Conservation (phyloP, 495 filamentous ascomycete genomes). For the Penicillium antarcticum region DNA sequence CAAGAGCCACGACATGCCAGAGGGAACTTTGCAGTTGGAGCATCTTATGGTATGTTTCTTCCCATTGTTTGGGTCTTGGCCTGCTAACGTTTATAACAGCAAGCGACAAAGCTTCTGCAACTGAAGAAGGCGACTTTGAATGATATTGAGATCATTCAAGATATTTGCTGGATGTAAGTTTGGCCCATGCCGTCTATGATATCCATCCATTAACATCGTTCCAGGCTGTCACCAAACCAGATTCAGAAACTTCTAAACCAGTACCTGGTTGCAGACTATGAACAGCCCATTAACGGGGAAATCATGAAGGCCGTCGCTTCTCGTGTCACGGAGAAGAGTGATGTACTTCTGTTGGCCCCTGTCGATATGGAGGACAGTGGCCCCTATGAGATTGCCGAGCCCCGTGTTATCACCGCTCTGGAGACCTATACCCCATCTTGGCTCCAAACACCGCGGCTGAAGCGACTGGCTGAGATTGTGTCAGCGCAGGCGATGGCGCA, state of each 20-base stretch:
- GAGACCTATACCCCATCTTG: constrained; percentile 98
- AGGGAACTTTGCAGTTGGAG: constrained; percentile 95
- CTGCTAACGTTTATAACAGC: constrained; percentile 49
- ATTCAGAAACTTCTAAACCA: constrained; percentile 99
- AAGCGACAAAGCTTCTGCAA: constrained; percentile 98
- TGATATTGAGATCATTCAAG: constrained; percentile 99
- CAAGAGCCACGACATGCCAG: constrained; percentile 99
- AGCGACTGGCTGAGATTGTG: constrained; percentile 95
- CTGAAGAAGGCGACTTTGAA: constrained; percentile 98
- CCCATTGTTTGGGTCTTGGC: not conserved
- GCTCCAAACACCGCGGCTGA: constrained; percentile 93
- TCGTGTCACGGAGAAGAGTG: constrained; percentile 96
- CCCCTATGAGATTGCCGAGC: constrained; percentile 98
- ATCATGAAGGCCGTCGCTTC: constrained; percentile 99
- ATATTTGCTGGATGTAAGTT: constrained; percentile 98
- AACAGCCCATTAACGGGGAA: constrained; percentile 98
- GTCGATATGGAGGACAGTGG: constrained; percentile 99
- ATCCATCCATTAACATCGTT: constrained; percentile 4
- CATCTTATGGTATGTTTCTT: constrained; percentile 78
- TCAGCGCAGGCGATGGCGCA: constrained; percentile 92
- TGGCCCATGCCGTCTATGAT: not conserved
- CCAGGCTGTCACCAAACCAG: constrained; percentile 92
- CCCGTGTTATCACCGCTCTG: constrained; percentile 88
- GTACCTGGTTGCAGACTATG: constrained; percentile 98
- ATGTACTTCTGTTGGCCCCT: constrained; percentile 85